Evolutionary conservation across 2,329 filamentous ascomycete species (phyloP).

Genomic region (Diaporthe ampelina): DNA sequence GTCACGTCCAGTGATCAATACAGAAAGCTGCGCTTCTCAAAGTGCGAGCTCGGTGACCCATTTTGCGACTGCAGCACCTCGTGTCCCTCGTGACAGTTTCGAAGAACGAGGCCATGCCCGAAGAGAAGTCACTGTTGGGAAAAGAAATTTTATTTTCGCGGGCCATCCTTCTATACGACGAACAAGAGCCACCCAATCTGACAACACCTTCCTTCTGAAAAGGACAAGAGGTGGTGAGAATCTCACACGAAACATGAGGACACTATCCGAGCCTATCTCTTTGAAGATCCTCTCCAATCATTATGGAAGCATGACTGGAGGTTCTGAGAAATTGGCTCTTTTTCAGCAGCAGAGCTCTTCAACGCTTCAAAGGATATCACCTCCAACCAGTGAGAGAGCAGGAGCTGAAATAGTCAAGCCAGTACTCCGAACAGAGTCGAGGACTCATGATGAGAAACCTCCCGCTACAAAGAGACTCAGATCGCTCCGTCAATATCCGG

Average conservation of each 20-base stretch:
- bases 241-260: too few species aligned
- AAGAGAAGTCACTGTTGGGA: too few species aligned
- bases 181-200: not conserved
- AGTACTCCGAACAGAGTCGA: too few species aligned
- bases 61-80: not conserved
- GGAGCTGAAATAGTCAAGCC: not conserved
- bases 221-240: not conserved
- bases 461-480: not conserved
- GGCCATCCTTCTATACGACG: not conserved
- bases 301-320: not conserved
- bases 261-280: not conserved
- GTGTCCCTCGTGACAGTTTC: too few species aligned
- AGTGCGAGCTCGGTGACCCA: not conserved
- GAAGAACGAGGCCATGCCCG: too few species aligned
- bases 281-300: not conserved
- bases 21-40: accelerated
- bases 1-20: too few species aligned
- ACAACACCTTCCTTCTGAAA: not conserved
- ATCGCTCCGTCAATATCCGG: not conserved
- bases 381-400: not conserved
- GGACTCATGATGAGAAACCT: not conserved
- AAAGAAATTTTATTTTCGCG: not conserved
- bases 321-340: not conserved
- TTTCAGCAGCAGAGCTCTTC: not conserved
- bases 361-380: not conserved